These are phyloP conservation scores for Sporothrix luriei DNA, from an alignment of 2,329 filamentous ascomycete species.

Conservation along the genomic window DNA sequence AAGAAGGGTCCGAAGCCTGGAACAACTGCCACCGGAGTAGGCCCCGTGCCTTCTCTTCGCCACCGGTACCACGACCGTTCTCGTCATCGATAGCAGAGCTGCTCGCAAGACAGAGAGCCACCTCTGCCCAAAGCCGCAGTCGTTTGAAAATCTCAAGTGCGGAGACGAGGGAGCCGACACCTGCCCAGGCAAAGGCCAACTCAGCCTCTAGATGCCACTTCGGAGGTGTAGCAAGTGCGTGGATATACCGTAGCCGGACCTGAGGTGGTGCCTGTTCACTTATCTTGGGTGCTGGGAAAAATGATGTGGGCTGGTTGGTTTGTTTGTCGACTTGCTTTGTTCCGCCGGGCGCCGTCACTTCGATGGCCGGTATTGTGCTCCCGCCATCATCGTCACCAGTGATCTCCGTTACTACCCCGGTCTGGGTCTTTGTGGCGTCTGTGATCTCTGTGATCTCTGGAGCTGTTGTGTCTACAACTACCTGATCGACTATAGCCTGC, in stretches of 20 bases:
- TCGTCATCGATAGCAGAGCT: constrained; percentile 61
- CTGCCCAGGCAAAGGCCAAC: constrained; percentile 88
- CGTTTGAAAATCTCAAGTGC: constrained; percentile 96
- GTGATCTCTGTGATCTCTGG: constrained; percentile 38
- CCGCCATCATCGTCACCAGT: constrained; percentile 36
- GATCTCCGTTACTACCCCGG: neutral
- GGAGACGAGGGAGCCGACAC: constrained; percentile 81
- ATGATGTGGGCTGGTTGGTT: constrained; percentile 65
- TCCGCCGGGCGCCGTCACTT: constrained; percentile 47
- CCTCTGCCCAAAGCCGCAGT: constrained; percentile 90
- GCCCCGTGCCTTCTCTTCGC: constrained; percentile 77
- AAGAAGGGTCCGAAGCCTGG: constrained; percentile 55
- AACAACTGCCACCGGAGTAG: constrained; percentile 81
- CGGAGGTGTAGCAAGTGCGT: constrained; percentile 79
- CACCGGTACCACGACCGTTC: constrained; percentile 56
- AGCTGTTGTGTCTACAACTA: constrained; percentile 75
- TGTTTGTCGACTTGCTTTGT: constrained; percentile 49
- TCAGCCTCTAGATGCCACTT: constrained; percentile 95
- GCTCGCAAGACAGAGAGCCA: constrained; percentile 81
- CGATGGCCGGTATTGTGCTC: constrained; percentile 50
- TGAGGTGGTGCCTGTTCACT: constrained; percentile 76
- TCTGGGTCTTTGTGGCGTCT: constrained; percentile 37
- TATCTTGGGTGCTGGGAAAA: constrained; percentile 74
- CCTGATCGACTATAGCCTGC: constrained; percentile 92
- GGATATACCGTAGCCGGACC: constrained; percentile 79